Conservation (phyloP, 495 filamentous ascomycete species). For the Parmelia sp. region DNA sequence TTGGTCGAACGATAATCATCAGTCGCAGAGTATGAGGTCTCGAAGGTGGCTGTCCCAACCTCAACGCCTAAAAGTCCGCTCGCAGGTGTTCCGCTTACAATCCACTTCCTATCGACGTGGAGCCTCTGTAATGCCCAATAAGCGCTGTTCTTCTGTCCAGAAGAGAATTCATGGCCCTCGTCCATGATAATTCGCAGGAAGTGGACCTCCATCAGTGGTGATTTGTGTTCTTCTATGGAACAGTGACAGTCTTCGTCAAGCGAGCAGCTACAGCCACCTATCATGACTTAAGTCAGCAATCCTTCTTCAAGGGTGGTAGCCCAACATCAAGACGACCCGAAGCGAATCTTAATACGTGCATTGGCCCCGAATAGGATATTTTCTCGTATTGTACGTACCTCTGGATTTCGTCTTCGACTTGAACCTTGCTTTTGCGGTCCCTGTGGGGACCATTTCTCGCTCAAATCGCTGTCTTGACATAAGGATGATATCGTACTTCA, state of each 20-base stretch:
- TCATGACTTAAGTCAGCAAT: background rate
- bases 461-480: conserved; percentile 72
- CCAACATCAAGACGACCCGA: background rate
- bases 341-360: background rate
- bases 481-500: conserved; percentile 70
- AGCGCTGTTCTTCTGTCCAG: conserved; percentile 55
- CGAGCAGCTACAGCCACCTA: conserved; percentile 32
- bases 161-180: conserved; percentile 76
- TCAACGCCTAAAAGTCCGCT: conserved; percentile 72
- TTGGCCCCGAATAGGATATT: background rate
- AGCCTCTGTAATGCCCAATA: conserved; percentile 61
- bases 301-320: background rate
- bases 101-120: conserved; percentile 70
- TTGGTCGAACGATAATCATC: conserved; percentile 29
- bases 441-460: conserved; percentile 36
- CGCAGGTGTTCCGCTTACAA: conserved; percentile 87
- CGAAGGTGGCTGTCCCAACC: conserved; percentile 50
- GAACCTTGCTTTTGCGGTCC: conserved; percentile 5
- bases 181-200: conserved; percentile 87
- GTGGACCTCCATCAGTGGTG: conserved; percentile 62
- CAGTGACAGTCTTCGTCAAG: conserved; percentile 31
- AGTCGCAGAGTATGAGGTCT: conserved; percentile 28
- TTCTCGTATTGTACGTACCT: background rate
- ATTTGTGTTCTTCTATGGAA: conserved; percentile 41
- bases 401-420: conserved; percentile 2